Conservation (phyloP, 306 rosid genomes). For the Lablab purpureus region DNA sequence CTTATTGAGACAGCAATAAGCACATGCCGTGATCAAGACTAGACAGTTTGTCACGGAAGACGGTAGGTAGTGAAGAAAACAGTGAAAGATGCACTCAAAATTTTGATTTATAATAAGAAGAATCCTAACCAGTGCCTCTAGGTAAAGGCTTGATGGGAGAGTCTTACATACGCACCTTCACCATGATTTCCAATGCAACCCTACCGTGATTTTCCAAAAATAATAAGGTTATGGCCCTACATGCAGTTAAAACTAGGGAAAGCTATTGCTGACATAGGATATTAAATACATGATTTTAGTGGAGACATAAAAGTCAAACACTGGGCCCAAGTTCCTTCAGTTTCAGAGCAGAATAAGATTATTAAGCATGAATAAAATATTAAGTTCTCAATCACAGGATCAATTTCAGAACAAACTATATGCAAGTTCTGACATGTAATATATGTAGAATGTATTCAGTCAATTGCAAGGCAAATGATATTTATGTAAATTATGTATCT, state of each 20-base stretch:
- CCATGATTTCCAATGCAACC: neutral
- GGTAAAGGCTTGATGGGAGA: neutral
- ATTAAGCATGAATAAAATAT: constrained; percentile 19
- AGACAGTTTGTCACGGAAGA: constrained; percentile 18
- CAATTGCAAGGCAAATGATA: neutral
- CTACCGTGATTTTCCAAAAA: neutral
- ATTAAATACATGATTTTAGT: constrained; percentile 18
- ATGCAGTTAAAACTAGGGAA: constrained; percentile 33
- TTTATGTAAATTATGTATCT: constrained; percentile 14
- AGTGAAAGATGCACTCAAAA: constrained; percentile 18
- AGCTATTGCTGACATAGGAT: constrained; percentile 2
- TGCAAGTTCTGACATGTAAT: constrained; percentile 12
- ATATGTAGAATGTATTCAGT: constrained; percentile 12
- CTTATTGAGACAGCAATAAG: constrained; percentile 30
- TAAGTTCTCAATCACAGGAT: constrained; percentile 6
- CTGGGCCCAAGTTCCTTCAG: constrained; percentile 22
- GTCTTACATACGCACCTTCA: neutral
- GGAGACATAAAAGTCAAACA: constrained; percentile 28
- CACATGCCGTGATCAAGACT: constrained; percentile 6
- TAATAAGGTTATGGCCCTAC: neutral
- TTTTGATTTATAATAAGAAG: neutral
- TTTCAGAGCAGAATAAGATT: constrained; percentile 22
- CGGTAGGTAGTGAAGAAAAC: constrained; percentile 16
- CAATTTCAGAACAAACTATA: neutral
- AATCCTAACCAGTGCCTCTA: neutral